These are phyloP conservation scores for Suillus alpinus DNA, from an alignment of 768 basidiomycete species.

Conservation along the genomic window DNA sequence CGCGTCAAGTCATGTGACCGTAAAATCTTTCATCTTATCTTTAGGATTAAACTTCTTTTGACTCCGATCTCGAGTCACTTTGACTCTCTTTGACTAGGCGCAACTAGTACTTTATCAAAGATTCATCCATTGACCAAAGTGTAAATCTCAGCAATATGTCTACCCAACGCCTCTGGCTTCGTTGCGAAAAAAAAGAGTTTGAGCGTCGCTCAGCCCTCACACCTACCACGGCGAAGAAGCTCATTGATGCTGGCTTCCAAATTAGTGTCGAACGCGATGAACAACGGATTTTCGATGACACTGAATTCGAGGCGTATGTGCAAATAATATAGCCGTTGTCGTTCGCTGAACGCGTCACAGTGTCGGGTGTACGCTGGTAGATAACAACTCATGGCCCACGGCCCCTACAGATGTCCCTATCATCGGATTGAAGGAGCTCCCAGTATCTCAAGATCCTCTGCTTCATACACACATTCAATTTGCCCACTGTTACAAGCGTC, in stretches of 20 bases:
- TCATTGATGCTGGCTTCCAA: conserved; percentile 87
- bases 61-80: background rate
- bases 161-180: conserved; percentile 75
- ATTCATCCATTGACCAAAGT: background rate
- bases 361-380: conserved; percentile 85
- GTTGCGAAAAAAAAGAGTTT: conserved; percentile 95
- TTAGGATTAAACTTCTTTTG: background rate
- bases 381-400: conserved; percentile 84
- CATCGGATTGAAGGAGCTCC: conserved; percentile 96
- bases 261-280: conserved; percentile 91
- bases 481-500: conserved; percentile 95
- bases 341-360: conserved; percentile 38
- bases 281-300: conserved; percentile 91
- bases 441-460: conserved; percentile 75
- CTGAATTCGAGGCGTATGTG: conserved; percentile 88
- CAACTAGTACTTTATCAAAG: background rate
- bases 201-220: conserved; percentile 92
- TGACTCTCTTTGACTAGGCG: background rate
- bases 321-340: conserved; percentile 2
- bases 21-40: background rate
- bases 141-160: conserved; percentile 33
- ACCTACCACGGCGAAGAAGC: conserved; percentile 83
- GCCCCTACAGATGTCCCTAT: conserved; percentile 77
- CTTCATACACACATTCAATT: conserved; percentile 97
- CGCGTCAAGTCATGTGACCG: background rate